Evolutionary conservation across 805 yeast genomes (phyloP), one percentile per base, ranked within the genome.

Genomic region (Candida ipomoeae): DNA sequence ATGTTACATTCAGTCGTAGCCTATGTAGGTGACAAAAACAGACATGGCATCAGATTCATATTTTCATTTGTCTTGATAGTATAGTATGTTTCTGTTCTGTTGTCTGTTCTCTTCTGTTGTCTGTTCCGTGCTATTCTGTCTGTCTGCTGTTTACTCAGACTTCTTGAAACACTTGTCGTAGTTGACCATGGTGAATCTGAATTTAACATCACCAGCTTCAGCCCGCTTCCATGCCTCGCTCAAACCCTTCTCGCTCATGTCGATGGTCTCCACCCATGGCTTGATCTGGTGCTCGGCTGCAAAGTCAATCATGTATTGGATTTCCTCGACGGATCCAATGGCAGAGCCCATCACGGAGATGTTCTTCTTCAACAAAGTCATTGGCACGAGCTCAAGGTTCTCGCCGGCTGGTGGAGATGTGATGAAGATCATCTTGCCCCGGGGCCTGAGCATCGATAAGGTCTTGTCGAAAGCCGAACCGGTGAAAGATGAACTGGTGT

Each of bases 181-280:
- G 41, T 55, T 55, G 7, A 48, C 53, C 57, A 57, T 48, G 40
- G 59, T 55, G 48, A 55, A 57, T 31, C 60, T 53, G 43, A 53
- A 57, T 40, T 43, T 53, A 20, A 55, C 58, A 29, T 57, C 59
- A 5, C 60, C 60, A n/a, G 48, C 48, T 32, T 53, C 49, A 2
- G 51, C 36, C 13, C 59, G 48, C 29, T 49, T 41, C 60, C 59
- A 57, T 3, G 60, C 48, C 46, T 53, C 46, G 6, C 49, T 46
- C 48, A 57, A 51, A 45, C 45, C 51, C 48, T 55, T 48, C 50
- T 57, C 60, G 26, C 50, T 48, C 10, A 57, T 55, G 46, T 57
- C 57, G 3, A 57, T 36, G 10, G 59, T 53, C 51, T 57, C 59
- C 2, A 57, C 57, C 59, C 55, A 53, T 3, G 60, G 60, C 48